Evolutionary conservation across 805 yeast genomes (phyloP).

Genomic region (Starmerella potacharoeniae): DNA sequence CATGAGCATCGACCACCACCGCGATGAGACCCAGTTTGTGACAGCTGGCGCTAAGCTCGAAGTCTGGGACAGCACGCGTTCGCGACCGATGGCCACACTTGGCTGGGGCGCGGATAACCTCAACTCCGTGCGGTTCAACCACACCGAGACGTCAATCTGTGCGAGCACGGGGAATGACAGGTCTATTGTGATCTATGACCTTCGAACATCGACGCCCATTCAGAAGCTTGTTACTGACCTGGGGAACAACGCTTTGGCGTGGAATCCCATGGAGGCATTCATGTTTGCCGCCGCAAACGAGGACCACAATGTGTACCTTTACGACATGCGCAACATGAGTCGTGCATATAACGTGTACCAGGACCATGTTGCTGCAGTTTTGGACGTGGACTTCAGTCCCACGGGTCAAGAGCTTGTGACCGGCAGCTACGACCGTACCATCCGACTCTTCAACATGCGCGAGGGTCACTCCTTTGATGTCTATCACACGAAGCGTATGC

Average conservation of each 20-base stretch:
- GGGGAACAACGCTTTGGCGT: slow-evolving; percentile 74
- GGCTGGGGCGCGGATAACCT: slow-evolving; percentile 97
- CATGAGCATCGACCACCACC: slow-evolving; percentile 77
- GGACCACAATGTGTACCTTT: slow-evolving; percentile 86
- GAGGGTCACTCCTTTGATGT: slow-evolving; percentile 92
- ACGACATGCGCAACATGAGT: slow-evolving; percentile 91
- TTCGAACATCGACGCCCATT: slow-evolving; percentile 81
- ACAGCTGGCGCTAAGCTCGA: slow-evolving; percentile 88
- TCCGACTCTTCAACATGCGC: slow-evolving; percentile 60
- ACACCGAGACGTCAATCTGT: slow-evolving; percentile 75
- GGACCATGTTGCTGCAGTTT: slow-evolving; percentile 92
- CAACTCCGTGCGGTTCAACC: slow-evolving; percentile 70
- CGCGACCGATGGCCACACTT: slow-evolving; percentile 62
- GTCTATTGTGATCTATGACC: slow-evolving; percentile 78
- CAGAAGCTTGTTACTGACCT: slow-evolving; percentile 77
- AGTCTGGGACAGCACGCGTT: slow-evolving; percentile 81
- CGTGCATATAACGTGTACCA: slow-evolving; percentile 75
- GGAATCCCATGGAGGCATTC: slow-evolving; percentile 98
- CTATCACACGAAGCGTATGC: slow-evolving; percentile 97
- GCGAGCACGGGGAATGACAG: slow-evolving; percentile 84
- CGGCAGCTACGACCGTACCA: slow-evolving; percentile 89
- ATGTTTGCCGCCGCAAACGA: slow-evolving; percentile 86
- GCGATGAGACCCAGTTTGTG: slow-evolving; percentile 59
- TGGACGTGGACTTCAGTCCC: slow-evolving; percentile 91
- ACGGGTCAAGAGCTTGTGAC: slow-evolving; percentile 94